Base-by-base conservation (phyloP, 2,329 filamentous ascomycete species). In the Xylariaceae sp. region DNA sequence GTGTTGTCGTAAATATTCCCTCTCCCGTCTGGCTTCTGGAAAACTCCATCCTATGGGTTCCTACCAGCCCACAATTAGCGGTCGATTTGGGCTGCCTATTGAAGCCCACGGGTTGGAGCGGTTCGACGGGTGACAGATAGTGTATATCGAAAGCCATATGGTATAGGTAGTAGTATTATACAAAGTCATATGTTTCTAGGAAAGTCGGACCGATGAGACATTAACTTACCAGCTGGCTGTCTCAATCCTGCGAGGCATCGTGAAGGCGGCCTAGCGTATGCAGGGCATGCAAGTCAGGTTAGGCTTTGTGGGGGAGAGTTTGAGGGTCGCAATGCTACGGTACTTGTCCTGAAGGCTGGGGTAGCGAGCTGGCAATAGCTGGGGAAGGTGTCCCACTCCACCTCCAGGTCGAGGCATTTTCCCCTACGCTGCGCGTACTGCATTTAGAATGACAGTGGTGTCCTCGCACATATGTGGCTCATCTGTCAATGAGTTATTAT, bases 191-290 rank as follows among this genome's bases (percentile, higher is more conserved):
- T 7, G 35, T 11, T 3, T 37, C 35, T 57, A 54, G 57, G 52
- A 54, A 9, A 59, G 54, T 59, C 57, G 57, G 57, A 54, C 57
- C 57, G 57, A 59, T 59, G 54, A 57, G 54, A 59, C 43, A 48
- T 43, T 51, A 49, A 31, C 44, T 43, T 34, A 53, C 31, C n/a
- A 48, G 34, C 46, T 11, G 19, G 1, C 30, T 19, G n/a, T 39
- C 27, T 43, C 35, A 42, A 49, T 47, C 40, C 47, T 46, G 51
- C 49, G 54, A 50, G 32, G 50, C 50, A 43, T 51, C 48, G 34
- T 53, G 49, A 54, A 54, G 55, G 8, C 6, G 35, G 54, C 19
- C 40, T 60, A 60, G 57, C 44, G 52, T 37, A 57, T 57, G 57
- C 54, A 50, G 54, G 32, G 49, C 34, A 53, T 57, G 57, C 57